Conservation (phyloP, 768 basidiomycete genomes). For the Serendipita sp. region DNA sequence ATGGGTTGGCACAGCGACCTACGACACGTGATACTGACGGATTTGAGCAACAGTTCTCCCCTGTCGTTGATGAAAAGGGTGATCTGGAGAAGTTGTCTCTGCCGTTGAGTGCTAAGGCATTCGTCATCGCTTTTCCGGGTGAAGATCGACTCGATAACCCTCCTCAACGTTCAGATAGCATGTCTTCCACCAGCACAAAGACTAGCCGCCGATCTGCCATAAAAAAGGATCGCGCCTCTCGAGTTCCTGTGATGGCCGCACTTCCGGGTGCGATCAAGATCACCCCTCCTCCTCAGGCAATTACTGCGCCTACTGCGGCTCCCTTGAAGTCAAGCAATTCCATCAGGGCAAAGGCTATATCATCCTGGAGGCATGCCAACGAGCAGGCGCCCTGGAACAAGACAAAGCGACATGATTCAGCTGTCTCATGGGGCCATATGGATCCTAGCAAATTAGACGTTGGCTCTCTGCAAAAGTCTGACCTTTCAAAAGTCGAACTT, state of each 20-base stretch:
- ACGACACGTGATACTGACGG: neutral
- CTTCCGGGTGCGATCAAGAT: neutral
- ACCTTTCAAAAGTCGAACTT: neutral
- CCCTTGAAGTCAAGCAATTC: neutral
- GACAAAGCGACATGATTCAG: neutral
- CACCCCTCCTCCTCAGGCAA: neutral
- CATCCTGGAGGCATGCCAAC: neutral
- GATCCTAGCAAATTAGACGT: neutral
- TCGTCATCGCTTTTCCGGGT: neutral
- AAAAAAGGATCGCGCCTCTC: neutral
- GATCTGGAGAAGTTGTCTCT: neutral
- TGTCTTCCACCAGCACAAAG: conserved; percentile 1
- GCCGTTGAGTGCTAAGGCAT: neutral
- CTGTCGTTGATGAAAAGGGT: neutral
- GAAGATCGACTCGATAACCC: neutral
- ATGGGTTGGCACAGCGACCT: neutral
- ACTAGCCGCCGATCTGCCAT: neutral
- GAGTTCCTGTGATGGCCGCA: neutral
- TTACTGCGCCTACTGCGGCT: neutral
- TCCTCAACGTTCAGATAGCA: neutral
- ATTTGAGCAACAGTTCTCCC: neutral
- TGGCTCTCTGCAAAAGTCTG: neutral
- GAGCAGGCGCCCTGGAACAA: neutral
- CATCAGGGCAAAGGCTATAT: neutral
- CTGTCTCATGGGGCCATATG: neutral